Percentiles rank a stretch among this genome's conserved stretches.
Conservation (phyloP, 768 basidiomycete genomes). For the Steccherinum ochraceum region DNA sequence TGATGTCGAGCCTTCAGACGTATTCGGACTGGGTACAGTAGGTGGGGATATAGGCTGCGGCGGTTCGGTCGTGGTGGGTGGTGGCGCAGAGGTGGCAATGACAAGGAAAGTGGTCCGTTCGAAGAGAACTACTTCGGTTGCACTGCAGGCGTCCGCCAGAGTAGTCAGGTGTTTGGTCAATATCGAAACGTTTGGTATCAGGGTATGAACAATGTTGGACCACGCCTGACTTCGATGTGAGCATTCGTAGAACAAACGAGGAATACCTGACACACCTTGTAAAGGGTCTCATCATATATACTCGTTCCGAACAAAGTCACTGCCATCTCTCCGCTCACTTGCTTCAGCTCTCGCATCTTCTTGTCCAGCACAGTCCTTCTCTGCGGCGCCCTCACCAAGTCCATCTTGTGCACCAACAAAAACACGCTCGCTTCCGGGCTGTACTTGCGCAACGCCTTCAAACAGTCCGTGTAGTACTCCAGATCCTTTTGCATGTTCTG, state of each 20-base stretch:
- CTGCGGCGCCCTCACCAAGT: slow-evolving; percentile 69
- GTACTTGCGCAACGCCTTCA: slow-evolving; percentile 72
- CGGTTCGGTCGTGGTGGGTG: slow-evolving; percentile 35
- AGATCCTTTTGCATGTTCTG: slow-evolving; percentile 82
- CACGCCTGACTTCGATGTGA: slow-evolving; percentile 61
- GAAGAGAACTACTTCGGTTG: slow-evolving; percentile 92
- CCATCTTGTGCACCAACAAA: slow-evolving; percentile 97
- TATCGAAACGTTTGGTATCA: slow-evolving; percentile 92
- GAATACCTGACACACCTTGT: slow-evolving; percentile 53
- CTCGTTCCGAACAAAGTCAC: slow-evolving; percentile 87
- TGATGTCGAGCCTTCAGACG: slow-evolving; percentile 13
- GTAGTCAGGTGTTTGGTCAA: slow-evolving; percentile 83
- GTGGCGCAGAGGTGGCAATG: slow-evolving; percentile 73
- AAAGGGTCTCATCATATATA: slow-evolving; percentile 96
- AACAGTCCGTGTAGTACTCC: slow-evolving; percentile 87
- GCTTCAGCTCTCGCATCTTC: slow-evolving; percentile 67
- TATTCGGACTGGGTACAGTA: slow-evolving; percentile 17
- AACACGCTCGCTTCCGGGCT: slow-evolving; percentile 84
- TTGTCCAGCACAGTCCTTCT: slow-evolving; percentile 50
- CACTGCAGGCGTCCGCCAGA: slow-evolving; percentile 81
- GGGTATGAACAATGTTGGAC: slow-evolving; percentile 94
- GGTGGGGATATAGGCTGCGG: slow-evolving; percentile 17
- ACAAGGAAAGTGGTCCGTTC: slow-evolving; percentile 98
- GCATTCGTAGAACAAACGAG: neutral
- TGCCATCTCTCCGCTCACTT: slow-evolving; percentile 51